Evolutionary conservation across 495 filamentous ascomycete genomes (phyloP).

Genomic region (Saxophila tyrrhenica): DNA sequence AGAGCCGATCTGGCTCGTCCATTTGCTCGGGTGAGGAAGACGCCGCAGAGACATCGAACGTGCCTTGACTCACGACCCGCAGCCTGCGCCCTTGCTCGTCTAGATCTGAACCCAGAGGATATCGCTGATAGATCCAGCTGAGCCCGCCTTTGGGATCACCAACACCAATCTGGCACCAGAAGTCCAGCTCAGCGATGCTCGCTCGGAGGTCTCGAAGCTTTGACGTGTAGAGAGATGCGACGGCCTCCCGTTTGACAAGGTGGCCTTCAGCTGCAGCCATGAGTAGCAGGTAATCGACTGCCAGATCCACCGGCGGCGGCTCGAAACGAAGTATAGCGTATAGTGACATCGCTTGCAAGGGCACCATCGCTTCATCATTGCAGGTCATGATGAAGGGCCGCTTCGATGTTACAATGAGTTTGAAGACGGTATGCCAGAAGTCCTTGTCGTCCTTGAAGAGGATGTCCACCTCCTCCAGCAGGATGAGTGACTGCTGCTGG

Average conservation of each 20-base stretch:
- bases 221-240: constrained; percentile 56
- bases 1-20: constrained; percentile 6
- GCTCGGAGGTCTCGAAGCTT: constrained; percentile 63
- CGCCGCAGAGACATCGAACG: constrained; percentile 69
- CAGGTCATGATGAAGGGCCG: constrained; percentile 91
- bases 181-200: constrained; percentile 76
- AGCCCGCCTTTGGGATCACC: constrained; percentile 81
- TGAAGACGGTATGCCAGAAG: constrained; percentile 77
- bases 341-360: constrained; percentile 54
- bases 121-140: constrained; percentile 76
- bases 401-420: constrained; percentile 69
- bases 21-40: constrained; percentile 46
- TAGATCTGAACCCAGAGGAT: constrained; percentile 56
- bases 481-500: constrained; percentile 88
- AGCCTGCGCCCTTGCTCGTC: constrained; percentile 53
- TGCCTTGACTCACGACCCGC: constrained; percentile 73
- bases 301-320: constrained; percentile 53
- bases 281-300: constrained; percentile 68
- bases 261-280: constrained; percentile 89
- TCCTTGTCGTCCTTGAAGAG: constrained; percentile 90
- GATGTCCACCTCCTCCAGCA: constrained; percentile 89
- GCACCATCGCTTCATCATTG: constrained; percentile 72
- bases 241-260: constrained; percentile 53
- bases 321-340: constrained; percentile 81
- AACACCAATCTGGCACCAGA: constrained; percentile 93